Base-by-base conservation (phyloP, 140 eudicot species). In the Ambrosia hybrid region DNA sequence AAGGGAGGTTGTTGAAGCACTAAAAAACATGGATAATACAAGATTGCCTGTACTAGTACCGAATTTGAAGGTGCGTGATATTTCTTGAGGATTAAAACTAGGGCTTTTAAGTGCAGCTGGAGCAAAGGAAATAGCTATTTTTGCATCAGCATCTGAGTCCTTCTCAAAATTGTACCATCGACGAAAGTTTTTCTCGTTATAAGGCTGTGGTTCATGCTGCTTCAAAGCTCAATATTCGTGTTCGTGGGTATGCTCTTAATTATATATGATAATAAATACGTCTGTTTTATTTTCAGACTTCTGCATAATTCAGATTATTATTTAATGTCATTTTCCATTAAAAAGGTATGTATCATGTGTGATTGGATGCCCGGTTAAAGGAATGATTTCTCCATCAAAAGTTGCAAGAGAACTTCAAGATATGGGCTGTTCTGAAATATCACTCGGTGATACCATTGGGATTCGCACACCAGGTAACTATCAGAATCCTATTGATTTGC, bases 71-170 rank as follows among this genome's bases (percentile, higher is more conserved):
- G 98, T 90, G 51, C 4, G 70, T 59, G 8, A 65, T 53, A 34
- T 26, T 49, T 58, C 51, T 13, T 45, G 2, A 45, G 12, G 21
- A 16, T 11, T 21, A 3, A 53, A 67, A 45, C 8, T 67, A 92
- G 98, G 98, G 98, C n/a, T 89, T 92, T 68, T 84, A 86, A 83
- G 95, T 81, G 96, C 92, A 62, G 91, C 98, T 60, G 96, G 95
- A 36, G 95, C 92, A 17, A 89, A 84, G 82, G 96, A 87, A 79
- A 78, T 89, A 63, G 96, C 91, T 34, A 73, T 89, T 6, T 92
- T 92, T 80, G 96, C 96, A 73, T 85, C 96, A 67, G 96, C 96
- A 26, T 92, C 98, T 0, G 95, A 92, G 74, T 87, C 98, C 51
- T 92, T 92, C 67, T 92, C 98, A 34, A 86, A 83, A 92, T 65